Base-by-base conservation (phyloP, 2,329 filamentous ascomycete species). In the Calonectria leucothoes region DNA sequence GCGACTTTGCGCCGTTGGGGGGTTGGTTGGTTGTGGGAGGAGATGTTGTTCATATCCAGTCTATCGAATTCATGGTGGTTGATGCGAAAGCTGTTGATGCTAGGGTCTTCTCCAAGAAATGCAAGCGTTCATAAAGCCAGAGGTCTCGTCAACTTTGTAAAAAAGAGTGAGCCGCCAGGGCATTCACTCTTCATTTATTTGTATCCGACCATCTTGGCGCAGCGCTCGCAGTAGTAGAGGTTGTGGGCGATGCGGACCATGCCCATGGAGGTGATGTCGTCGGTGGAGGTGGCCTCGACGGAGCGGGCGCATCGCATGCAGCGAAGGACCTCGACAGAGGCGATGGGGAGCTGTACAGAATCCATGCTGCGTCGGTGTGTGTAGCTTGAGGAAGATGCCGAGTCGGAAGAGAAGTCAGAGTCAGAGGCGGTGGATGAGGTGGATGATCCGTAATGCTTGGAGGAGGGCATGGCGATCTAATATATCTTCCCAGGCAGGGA, bases 221-320 rank as follows among this genome's bases (percentile, higher is more conserved):
- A 93, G 42, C 90, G 87, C 72, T 89, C 87, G 84, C 91, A 93
- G 83, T 93, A 93, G 85, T 93, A 93, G 74, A 93, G 88, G 82
- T 92, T 92, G 82, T 90, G 89, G 2, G 91, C 90, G 74, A 93
- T 91, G 79, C 89, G 88, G 17, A 93, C 88, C 91, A 93, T 93
- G 74, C 91, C 91, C 71, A 86, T 89, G 52, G 89, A 85, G 76
- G 84, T 86, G 64, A 88, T 85, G 82, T 92, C 90, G 82, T 92
- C 91, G 37, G 90, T 91, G 11, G 89, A 88, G 10, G 91, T 91
- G 33, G 89, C 87, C 85, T 93, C 91, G 69, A 90, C 90, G 69
- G 89, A 87, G 71, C 89, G 88, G 51, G 90, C 88, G 81, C 90
- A 92, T 71, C 91, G 89, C 81, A 92, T 89, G 85, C 91, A 93